Conservation (phyloP, 768 basidiomycete species). For the Tulasnella sp. region DNA sequence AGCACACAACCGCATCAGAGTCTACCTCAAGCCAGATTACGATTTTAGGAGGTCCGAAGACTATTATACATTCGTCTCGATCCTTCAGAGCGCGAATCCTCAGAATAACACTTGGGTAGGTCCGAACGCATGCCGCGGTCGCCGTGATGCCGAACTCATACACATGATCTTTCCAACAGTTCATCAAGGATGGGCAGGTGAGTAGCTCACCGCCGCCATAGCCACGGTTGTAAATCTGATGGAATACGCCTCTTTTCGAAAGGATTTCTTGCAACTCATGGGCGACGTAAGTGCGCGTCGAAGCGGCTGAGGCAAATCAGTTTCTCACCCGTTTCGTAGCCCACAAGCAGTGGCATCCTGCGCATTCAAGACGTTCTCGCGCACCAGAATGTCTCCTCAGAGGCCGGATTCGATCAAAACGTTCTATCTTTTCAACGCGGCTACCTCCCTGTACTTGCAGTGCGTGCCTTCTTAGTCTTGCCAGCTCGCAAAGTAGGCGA, state of each 20-base stretch:
- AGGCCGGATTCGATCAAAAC: too few relatives aligned
- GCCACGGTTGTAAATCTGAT: neutral
- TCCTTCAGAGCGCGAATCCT: neutral
- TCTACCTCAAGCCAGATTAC: neutral
- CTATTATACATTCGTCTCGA: neutral
- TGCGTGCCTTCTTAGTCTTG: neutral
- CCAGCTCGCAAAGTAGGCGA: neutral
- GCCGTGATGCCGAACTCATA: neutral
- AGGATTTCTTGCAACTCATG: neutral
- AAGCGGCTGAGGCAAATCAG: neutral
- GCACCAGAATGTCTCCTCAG: neutral
- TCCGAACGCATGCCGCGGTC: neutral
- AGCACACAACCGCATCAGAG: conserved; percentile 1
- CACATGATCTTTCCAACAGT: neutral
- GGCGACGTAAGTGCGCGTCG: neutral
- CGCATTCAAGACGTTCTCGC: neutral
- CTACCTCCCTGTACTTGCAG: conserved; percentile 9
- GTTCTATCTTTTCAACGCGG: conserved; percentile 6
- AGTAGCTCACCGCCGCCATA: neutral
- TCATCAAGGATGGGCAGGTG: conserved; percentile 1
- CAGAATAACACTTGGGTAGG: conserved; percentile 2
- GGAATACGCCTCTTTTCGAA: neutral
- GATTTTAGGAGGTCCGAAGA: neutral
- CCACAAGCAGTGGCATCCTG: neutral
- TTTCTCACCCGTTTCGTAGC: neutral